Evolutionary conservation across 805 yeast genomes (phyloP), one percentile per base, ranked within the genome.

Genomic region (Wickerhamomyces canadensis): DNA sequence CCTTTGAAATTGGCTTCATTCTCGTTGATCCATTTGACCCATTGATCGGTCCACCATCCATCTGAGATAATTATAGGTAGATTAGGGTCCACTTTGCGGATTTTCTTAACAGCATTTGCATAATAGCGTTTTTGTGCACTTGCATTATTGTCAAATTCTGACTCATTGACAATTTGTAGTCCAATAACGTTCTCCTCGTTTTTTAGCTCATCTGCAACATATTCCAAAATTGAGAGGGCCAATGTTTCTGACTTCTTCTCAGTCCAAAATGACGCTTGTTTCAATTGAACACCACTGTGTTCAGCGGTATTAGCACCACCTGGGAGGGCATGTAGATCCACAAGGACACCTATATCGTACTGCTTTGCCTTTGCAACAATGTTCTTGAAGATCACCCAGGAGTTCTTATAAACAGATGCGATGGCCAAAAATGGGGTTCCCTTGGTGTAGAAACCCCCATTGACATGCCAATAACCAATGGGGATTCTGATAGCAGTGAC

Each of bases 281-380:
- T 71, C 32, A 78, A 64, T 36, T 61, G 39, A 35, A 78, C 80
- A 9, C 98, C 98, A 48, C 91, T 78, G 57, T 89, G 97, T 34
- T 80, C 85, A 23, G 80, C 83, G 1, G 78, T 72, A 53, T 93
- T 91, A 18, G 97, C 97, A 26, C 97, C 97, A 12, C 86, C 87
- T 5, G 97, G 97, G 9, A 91, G 60, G 0, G 84, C 97, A 60
- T 93, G 98, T 30, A 91, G 51, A 59, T 91, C 98, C 13, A 91
- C 72, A 37, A 91, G 51, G 1, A 91, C 78, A 11, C 87, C 83
- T 40, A 91, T 91, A 22, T 72, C 67, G 48, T 77, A 60, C 15
- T 66, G 42, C 0, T 55, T 70, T 2, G 97, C 97, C 35, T 66
- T 72, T 31, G 68, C 66, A 29, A 88, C 67, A 37, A 76, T 67